These are phyloP conservation scores for Leishmania guyanensis DNA, from an alignment of 208 protist genomes.

Conservation along the genomic window DNA sequence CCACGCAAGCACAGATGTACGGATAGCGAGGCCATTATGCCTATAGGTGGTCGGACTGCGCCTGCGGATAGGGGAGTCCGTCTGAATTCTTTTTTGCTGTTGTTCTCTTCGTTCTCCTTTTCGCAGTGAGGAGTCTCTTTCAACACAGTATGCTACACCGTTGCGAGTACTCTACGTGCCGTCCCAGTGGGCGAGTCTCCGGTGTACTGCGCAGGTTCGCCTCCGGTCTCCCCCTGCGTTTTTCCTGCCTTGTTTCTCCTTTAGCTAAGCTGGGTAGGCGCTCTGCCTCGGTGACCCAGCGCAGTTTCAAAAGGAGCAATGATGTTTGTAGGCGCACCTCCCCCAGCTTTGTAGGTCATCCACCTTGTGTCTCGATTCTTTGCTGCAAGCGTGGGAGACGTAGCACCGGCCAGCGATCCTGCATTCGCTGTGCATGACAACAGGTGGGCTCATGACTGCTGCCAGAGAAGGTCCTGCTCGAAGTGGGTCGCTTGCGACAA, in stretches of 20 bases:
- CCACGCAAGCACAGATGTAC: constrained; percentile 3
- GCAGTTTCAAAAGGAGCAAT: background rate
- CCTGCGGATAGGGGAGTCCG: background rate
- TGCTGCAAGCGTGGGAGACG: background rate
- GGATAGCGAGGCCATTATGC: background rate
- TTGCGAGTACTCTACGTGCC: too few species aligned
- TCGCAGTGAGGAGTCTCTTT: background rate
- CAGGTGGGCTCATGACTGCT: background rate
- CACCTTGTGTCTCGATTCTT: background rate
- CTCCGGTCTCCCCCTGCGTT: background rate
- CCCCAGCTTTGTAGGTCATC: background rate
- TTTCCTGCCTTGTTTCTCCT: background rate
- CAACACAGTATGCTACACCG: background rate
- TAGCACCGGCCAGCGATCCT: background rate
- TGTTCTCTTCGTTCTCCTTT: background rate
- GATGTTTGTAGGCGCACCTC: background rate
- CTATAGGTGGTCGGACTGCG: background rate
- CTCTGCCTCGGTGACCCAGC: background rate
- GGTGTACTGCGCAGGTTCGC: background rate
- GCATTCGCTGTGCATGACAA: background rate
- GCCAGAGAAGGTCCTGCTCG: background rate
- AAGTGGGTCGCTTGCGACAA: background rate
- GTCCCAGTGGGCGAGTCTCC: background rate
- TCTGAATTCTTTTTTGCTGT: background rate
- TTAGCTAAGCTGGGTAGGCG: background rate